These are phyloP conservation scores for Sugiyamaella grinbergsii DNA, from an alignment of 1,139 yeast species.

Conservation along the genomic window DNA sequence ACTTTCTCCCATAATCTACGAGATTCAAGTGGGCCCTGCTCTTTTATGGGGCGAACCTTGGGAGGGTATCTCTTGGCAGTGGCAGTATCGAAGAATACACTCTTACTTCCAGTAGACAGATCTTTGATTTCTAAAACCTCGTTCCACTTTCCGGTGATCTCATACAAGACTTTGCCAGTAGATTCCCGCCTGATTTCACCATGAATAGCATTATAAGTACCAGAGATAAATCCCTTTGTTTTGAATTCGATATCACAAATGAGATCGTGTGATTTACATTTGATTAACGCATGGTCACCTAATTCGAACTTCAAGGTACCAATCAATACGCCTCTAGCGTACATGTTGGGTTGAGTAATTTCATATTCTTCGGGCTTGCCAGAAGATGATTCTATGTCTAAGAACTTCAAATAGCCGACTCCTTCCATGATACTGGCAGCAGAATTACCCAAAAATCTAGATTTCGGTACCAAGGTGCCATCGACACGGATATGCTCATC, in stretches of 20 bases:
- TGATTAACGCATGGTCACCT: constrained; percentile 84
- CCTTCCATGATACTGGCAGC: constrained; percentile 99
- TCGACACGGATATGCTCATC: constrained; percentile 80
- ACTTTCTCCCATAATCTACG: constrained; percentile 82
- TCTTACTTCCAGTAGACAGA: constrained; percentile 50
- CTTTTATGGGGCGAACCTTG: constrained; percentile 69
- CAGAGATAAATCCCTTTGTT: constrained; percentile 90
- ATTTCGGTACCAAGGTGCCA: constrained; percentile 84
- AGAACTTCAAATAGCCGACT: constrained; percentile 67
- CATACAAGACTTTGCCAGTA: constrained; percentile 60
- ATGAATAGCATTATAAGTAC: constrained; percentile 85
- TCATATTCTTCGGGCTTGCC: constrained; percentile 65
- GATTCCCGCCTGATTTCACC: constrained; percentile 63
- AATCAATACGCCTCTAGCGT: constrained; percentile 90
- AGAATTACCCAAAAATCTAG: constrained; percentile 88
- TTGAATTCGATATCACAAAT: constrained; percentile 89
- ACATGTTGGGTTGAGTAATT: constrained; percentile 90
- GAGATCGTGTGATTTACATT: constrained; percentile 60
- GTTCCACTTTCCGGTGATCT: constrained; percentile 90
- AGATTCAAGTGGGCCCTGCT: constrained; percentile 82
- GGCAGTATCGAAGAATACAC: constrained; percentile 64
- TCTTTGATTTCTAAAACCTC: constrained; percentile 74
- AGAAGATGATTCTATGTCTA: constrained; percentile 50
- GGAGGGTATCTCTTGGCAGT: constrained; percentile 60
- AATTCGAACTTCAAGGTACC: constrained; percentile 88